Evolutionary conservation across 305 asterid genomes (phyloP).

Genomic region (Fraxinus ornus): DNA sequence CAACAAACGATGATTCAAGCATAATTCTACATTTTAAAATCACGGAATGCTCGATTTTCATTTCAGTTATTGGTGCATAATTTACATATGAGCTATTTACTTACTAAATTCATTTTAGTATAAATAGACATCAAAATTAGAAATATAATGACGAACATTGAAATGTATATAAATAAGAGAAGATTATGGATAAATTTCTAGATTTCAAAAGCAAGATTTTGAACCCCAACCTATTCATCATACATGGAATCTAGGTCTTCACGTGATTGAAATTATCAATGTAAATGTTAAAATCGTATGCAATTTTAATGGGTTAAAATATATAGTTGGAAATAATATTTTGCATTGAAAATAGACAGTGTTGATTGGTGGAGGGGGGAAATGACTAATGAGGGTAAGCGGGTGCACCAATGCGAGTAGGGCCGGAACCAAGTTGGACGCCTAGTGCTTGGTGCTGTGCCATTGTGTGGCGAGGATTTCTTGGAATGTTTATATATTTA

Average conservation of each 20-base stretch:
- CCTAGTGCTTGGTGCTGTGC: constrained; percentile 49
- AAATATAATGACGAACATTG: neutral
- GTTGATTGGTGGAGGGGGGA: neutral
- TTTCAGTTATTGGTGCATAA: neutral
- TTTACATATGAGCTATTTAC: neutral
- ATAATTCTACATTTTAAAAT: neutral
- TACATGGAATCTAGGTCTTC: neutral
- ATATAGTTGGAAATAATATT: neutral
- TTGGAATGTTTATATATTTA: constrained; percentile 36
- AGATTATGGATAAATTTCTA: neutral
- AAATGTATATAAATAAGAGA: neutral
- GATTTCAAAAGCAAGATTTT: neutral
- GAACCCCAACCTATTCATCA: neutral
- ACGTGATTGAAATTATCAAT: neutral
- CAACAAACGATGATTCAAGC: neutral
- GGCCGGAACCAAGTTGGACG: constrained; percentile 41
- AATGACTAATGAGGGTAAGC: constrained; percentile 18
- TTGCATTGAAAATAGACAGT: neutral
- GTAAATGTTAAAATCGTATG: neutral
- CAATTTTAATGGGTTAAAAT: neutral
- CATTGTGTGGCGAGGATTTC: constrained; percentile 22
- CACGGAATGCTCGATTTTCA: neutral
- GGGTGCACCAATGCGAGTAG: constrained; percentile 36
- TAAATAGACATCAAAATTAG: neutral
- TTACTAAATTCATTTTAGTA: neutral